Evolutionary conservation across 1,284 basidiomycete genomes (phyloP).

Genomic region (Ceratobasidium sp.): DNA sequence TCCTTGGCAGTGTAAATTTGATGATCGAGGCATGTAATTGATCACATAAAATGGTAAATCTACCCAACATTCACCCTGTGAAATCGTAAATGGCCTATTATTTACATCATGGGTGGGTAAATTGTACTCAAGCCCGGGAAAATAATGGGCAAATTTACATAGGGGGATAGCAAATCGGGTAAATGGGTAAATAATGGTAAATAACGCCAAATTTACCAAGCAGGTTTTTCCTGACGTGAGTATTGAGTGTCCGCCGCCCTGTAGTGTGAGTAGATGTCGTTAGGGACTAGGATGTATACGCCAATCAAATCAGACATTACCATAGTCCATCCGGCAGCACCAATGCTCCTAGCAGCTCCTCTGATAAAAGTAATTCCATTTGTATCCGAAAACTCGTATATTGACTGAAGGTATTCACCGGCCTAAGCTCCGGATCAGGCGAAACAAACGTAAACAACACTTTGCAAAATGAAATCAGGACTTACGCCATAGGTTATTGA

Average conservation of each 20-base stretch:
- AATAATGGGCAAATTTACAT: too few species aligned
- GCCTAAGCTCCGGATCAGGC: constrained; percentile 7
- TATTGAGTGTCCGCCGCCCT: constrained; percentile 49
- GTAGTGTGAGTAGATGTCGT: constrained; percentile 19
- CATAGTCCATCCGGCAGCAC: constrained; percentile 32
- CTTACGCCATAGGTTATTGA: constrained; percentile 36
- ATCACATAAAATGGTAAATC: too few species aligned
- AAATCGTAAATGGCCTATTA: too few species aligned
- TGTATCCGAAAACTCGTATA: constrained; percentile 39
- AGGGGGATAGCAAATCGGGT: too few species aligned
- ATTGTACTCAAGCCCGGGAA: too few species aligned
- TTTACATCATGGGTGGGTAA: too few species aligned
- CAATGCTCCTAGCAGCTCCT: constrained; percentile 25
- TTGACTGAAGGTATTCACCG: constrained; percentile 30
- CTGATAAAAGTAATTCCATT: constrained; percentile 42
- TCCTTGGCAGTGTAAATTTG: too few species aligned
- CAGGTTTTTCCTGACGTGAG: background rate
- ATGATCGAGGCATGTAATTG: too few species aligned
- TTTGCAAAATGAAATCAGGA: background rate
- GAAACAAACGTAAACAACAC: background rate
- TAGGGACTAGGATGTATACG: background rate
- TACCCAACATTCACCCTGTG: too few species aligned
- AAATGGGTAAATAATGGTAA: too few species aligned
- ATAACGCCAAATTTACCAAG: too few species aligned
- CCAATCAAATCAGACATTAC: background rate